phyloP scores from a whole-genome alignment of 176 grass and related monocot species.

The Oryza meyeriana region DNA sequence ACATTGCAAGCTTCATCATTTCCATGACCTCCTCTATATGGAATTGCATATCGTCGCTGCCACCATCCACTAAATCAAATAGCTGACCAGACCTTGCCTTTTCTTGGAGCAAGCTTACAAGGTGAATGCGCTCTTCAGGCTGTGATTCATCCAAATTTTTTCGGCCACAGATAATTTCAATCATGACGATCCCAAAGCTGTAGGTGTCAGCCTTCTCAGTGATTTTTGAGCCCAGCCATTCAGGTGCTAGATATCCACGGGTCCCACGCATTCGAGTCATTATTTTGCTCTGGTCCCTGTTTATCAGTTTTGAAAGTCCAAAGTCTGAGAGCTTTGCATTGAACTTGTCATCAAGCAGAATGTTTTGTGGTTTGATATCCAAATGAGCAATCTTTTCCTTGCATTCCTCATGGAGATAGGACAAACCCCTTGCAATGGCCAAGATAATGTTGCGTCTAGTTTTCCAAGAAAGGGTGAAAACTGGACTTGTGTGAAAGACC shows the following conservation, averaged over 20 bases:
- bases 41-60: background rate
- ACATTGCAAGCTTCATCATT: slow-evolving; percentile 21
- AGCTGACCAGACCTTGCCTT: slow-evolving; percentile 10
- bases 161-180: slow-evolving; percentile 15
- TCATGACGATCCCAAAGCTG: slow-evolving; percentile 9
- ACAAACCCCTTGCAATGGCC: background rate
- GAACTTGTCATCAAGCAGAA: slow-evolving; percentile 11
- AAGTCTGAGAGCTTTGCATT: slow-evolving; percentile 18
- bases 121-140: slow-evolving; percentile 9
- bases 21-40: slow-evolving; percentile 6
- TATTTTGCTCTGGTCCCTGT: background rate
- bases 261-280: slow-evolving; percentile 22
- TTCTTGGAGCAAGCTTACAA: slow-evolving; percentile 6
- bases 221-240: slow-evolving; percentile 16
- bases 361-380: slow-evolving; percentile 20
- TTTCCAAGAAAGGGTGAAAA: slow-evolving; percentile 23
- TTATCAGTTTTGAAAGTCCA: slow-evolving; percentile 18
- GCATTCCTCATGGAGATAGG: slow-evolving; percentile 22
- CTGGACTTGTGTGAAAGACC: background rate
- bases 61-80: slow-evolving; percentile 5
- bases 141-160: background rate
- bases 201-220: slow-evolving; percentile 29
- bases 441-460: slow-evolving; percentile 15
- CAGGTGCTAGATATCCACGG: slow-evolving; percentile 17
- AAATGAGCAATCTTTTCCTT: background rate